A percentile compares a stretch with the other conserved stretches of the same genome.
phyloP scores from a whole-genome alignment of 2,329 filamentous ascomycete species.

The Hypoxylon sp. region DNA sequence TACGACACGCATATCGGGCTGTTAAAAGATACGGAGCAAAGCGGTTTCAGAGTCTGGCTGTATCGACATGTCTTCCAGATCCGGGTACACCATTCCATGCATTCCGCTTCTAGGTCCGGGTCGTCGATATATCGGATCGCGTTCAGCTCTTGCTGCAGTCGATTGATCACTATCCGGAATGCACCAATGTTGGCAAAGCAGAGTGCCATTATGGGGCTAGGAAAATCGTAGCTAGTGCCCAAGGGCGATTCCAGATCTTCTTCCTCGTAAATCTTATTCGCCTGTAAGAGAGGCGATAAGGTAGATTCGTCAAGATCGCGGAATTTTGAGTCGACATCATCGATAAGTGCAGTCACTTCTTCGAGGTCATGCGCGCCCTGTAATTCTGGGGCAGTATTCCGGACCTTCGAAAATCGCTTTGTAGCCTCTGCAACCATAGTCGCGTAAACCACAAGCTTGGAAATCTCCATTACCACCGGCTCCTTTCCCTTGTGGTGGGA shows the following conservation, averaged over 20 bases:
- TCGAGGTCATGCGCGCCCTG: slow-evolving; percentile 14
- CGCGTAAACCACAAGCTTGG: slow-evolving; percentile 17
- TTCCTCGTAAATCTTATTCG: slow-evolving; percentile 20
- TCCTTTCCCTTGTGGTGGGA: slow-evolving; percentile 11
- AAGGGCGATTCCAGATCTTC: slow-evolving; percentile 16
- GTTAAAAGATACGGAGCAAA: slow-evolving; percentile 21
- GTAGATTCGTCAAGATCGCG: slow-evolving; percentile 14
- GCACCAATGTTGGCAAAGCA: slow-evolving; percentile 24
- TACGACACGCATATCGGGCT: slow-evolving; percentile 26
- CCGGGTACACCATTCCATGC: slow-evolving; percentile 14
- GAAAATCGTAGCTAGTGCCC: slow-evolving; percentile 25
- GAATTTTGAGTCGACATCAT: slow-evolving; percentile 7
- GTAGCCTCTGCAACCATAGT: slow-evolving; percentile 5
- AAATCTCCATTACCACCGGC: slow-evolving; percentile 19
- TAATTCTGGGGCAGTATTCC: neutral
- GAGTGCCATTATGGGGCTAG: slow-evolving; percentile 10
- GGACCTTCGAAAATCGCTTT: slow-evolving; percentile 12
- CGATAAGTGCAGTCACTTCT: slow-evolving; percentile 7
- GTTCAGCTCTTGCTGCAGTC: slow-evolving; percentile 27
- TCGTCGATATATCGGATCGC: slow-evolving; percentile 17
- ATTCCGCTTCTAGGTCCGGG: slow-evolving; percentile 19
- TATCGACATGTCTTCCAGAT: slow-evolving; percentile 30
- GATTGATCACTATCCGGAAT: slow-evolving; percentile 23
- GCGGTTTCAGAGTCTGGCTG: slow-evolving; percentile 19
- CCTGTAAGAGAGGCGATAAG: slow-evolving; percentile 21